Evolutionary conservation across 495 filamentous ascomycete genomes (phyloP), one percentile per base, ranked within the genome.

Genomic region (Penicillium waksmanii): DNA sequence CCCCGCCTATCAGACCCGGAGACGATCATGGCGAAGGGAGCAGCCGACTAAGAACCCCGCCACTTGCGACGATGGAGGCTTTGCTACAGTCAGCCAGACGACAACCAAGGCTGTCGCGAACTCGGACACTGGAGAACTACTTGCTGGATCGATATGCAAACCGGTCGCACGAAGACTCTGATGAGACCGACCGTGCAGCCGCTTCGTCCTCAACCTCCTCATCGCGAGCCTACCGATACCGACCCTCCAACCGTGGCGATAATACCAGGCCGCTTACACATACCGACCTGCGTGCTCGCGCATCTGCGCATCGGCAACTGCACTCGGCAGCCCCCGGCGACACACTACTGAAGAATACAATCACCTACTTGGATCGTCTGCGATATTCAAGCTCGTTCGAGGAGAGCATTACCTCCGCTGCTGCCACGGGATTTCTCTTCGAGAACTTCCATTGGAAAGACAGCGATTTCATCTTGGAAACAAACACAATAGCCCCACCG

Each of bases 391-490:
- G 68, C 47, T 79, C 79, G 13, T 75, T 80, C 27, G 79, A 86
- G 52, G 85, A 89, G 58, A 82, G 82, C 57, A 68, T 86, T 21
- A 76, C 71, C 15, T 77, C 77, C 6, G 85, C 84, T 11, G 60
- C 80, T 49, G 64, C 79, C 66, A 66, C 81, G 70, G 72, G 81
- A 47, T 78, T 83, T 61, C 77, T 82, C 54, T 51, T 72, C 13
- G 77, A 77, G 25, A 68, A 73, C 42, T 73, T 78, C 10, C 61
- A 74, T 17, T 77, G 79, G 57, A 75, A 82, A 44, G 75, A 82
- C 59, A 78, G 81, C 23, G 88, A 91, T 63, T 85, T 90, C 52
- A 75, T 91, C 12, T 70, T 88, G 4, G 82, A 89, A 56, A 84
- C 81, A 13, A 64, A 69, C 10, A 77, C 70, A 33, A 77, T 91